Conservation (phyloP, 1,284 basidiomycete genomes). For the Ustilago vetiveriae region DNA sequence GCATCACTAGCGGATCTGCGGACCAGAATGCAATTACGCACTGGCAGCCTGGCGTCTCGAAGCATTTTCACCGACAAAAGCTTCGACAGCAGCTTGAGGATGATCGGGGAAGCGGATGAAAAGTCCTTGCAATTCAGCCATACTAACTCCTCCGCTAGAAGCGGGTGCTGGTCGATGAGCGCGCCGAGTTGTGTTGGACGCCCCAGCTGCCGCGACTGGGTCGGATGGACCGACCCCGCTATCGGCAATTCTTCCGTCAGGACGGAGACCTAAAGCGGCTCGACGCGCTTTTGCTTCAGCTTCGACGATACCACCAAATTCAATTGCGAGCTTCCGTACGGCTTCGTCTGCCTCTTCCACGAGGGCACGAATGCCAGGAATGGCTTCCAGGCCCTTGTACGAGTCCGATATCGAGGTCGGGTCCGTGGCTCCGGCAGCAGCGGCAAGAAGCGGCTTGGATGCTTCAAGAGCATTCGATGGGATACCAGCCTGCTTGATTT, state of each 20-base stretch:
- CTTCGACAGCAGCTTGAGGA: conserved; percentile 53
- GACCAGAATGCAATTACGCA: not conserved
- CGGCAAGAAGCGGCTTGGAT: conserved; percentile 20
- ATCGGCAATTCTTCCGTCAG: conserved; percentile 19
- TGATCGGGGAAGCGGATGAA: conserved; percentile 65
- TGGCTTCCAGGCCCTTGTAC: conserved; percentile 28
- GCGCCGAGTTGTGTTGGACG: conserved; percentile 7
- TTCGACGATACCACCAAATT: conserved; percentile 38
- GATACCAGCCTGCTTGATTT: conserved; percentile 16
- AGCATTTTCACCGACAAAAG: conserved; percentile 37
- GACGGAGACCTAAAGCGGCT: conserved; percentile 36
- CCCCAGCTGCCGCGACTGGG: not conserved
- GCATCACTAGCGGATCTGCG: no score
- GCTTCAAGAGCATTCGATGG: conserved; percentile 17
- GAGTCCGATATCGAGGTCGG: not conserved
- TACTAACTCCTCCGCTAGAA: conserved; percentile 64
- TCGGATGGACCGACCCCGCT: not conserved
- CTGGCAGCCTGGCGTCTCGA: conserved; percentile 2
- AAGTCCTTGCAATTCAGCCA: conserved; percentile 66
- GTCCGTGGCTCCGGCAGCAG: conserved; percentile 8
- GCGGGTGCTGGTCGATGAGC: conserved; percentile 41
- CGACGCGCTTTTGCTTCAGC: conserved; percentile 32
- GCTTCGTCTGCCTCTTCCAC: conserved; percentile 25
- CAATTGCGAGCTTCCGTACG: conserved; percentile 26
- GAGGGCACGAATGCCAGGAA: conserved; percentile 23